Percentiles rank a stretch among this genome's conserved stretches.
phyloP scores from a whole-genome alignment of 176 grass and related monocot genomes.

The Oryza australiensis region DNA sequence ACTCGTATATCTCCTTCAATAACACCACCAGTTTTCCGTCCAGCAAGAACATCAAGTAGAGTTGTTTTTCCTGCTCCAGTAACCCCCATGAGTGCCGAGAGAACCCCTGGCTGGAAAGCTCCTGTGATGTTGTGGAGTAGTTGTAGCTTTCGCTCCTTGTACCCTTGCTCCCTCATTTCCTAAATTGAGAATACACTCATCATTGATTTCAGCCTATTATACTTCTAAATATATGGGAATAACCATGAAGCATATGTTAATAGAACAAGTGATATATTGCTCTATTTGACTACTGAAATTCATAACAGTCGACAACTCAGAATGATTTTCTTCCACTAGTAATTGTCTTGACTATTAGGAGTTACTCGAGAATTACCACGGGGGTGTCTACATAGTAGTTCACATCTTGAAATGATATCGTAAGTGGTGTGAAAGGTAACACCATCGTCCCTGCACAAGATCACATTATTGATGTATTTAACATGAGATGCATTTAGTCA shows the following conservation, averaged over 20 bases:
- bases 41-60: constrained; percentile 76
- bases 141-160: constrained; percentile 56
- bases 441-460: constrained; percentile 65
- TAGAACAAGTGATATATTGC: not conserved
- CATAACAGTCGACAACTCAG: not conserved
- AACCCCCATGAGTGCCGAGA: constrained; percentile 75
- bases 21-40: constrained; percentile 68
- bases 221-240: no score
- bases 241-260: no score
- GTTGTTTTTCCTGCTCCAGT: constrained; percentile 85
- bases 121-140: constrained; percentile 72
- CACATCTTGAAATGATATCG: constrained; percentile 70
- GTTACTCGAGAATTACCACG: constrained; percentile 35
- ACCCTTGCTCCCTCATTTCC: constrained; percentile 76
- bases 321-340: not conserved
- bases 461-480: not conserved
- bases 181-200: not conserved
- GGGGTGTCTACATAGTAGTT: constrained; percentile 84
- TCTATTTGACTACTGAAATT: not conserved
- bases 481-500: not conserved
- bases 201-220: no score
- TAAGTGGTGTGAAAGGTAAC: constrained; percentile 77
- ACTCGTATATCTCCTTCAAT: constrained; percentile 80
- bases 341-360: not conserved
- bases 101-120: constrained; percentile 57